phyloP scores from a whole-genome alignment of 2,329 filamentous ascomycete species.

The Mycosphaerella sp. region DNA sequence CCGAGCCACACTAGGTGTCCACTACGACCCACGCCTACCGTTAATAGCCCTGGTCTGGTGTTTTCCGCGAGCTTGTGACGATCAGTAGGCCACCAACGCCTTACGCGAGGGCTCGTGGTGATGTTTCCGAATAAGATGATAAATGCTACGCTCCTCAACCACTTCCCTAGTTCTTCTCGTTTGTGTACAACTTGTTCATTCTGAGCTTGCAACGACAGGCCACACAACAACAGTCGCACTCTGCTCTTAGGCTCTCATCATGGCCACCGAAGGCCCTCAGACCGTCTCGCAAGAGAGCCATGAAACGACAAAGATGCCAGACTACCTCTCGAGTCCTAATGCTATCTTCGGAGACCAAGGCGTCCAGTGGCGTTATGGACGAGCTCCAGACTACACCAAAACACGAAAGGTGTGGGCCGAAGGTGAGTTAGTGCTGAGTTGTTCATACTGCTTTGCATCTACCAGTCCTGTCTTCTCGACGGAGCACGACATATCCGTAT shows the following conservation, averaged over 20 bases:
- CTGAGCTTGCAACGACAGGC: background rate
- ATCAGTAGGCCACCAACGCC: constrained; percentile 8
- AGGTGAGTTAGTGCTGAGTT: constrained; percentile 41
- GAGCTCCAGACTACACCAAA: constrained; percentile 58
- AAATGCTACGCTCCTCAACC: constrained; percentile 12
- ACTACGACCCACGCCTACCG: constrained; percentile 12
- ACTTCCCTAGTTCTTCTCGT: background rate
- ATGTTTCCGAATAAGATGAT: constrained; percentile 9
- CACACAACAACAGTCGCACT: background rate
- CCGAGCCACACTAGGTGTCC: constrained; percentile 6
- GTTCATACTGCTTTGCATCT: background rate
- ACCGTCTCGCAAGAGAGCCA: constrained; percentile 16
- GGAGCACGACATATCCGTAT: background rate
- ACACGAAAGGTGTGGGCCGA: constrained; percentile 55
- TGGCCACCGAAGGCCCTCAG: constrained; percentile 26
- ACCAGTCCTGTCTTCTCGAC: constrained; percentile 2
- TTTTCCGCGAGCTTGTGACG: constrained; percentile 9
- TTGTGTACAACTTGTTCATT: background rate
- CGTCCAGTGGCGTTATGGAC: constrained; percentile 55
- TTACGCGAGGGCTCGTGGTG: constrained; percentile 12
- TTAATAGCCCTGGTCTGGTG: constrained; percentile 17
- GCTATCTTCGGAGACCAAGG: constrained; percentile 51
- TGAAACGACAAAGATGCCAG: constrained; percentile 42
- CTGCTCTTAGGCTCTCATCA: background rate
- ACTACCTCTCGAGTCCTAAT: constrained; percentile 55